A percentile compares a stretch with the other conserved stretches of the same genome.
Evolutionary conservation across 495 filamentous ascomycete species (phyloP).

Genomic region (Penicillium paradoxum): DNA sequence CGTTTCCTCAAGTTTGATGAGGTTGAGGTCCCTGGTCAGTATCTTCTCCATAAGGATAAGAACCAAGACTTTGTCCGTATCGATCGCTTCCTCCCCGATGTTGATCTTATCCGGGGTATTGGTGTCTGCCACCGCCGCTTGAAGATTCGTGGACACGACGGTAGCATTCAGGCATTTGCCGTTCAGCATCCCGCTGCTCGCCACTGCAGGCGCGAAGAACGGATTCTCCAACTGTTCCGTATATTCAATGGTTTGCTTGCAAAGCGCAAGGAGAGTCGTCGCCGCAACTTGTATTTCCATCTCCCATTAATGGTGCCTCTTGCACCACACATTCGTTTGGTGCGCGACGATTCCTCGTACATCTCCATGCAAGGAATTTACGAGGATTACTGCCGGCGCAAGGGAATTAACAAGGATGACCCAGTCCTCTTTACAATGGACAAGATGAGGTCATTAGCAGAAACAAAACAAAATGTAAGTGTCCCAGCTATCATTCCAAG

Average conservation of each 20-base stretch:
- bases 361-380: slow-evolving; percentile 90
- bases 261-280: slow-evolving; percentile 89
- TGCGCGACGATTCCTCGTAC: slow-evolving; percentile 92
- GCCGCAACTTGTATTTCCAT: slow-evolving; percentile 92
- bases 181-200: slow-evolving; percentile 92
- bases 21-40: slow-evolving; percentile 96
- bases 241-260: slow-evolving; percentile 88
- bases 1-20: slow-evolving; percentile 97
- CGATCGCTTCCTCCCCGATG: slow-evolving; percentile 89
- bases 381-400: slow-evolving; percentile 87
- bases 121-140: slow-evolving; percentile 86
- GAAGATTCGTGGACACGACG: slow-evolving; percentile 97
- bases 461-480: slow-evolving; percentile 58
- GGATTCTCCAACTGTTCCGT: slow-evolving; percentile 94
- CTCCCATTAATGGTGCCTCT: slow-evolving; percentile 92
- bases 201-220: slow-evolving; percentile 87
- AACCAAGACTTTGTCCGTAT: slow-evolving; percentile 97
- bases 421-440: slow-evolving; percentile 94
- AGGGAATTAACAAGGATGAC: slow-evolving; percentile 86
- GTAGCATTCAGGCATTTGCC: slow-evolving; percentile 88
- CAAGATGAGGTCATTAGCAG: slow-evolving; percentile 71
- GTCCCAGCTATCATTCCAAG: background rate
- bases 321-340: slow-evolving; percentile 85
- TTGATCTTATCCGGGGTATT: slow-evolving; percentile 84
- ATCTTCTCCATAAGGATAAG: slow-evolving; percentile 94